These are phyloP conservation scores for Thelonectria blattea DNA, from an alignment of 2,329 filamentous ascomycete species.

Conservation along the genomic window DNA sequence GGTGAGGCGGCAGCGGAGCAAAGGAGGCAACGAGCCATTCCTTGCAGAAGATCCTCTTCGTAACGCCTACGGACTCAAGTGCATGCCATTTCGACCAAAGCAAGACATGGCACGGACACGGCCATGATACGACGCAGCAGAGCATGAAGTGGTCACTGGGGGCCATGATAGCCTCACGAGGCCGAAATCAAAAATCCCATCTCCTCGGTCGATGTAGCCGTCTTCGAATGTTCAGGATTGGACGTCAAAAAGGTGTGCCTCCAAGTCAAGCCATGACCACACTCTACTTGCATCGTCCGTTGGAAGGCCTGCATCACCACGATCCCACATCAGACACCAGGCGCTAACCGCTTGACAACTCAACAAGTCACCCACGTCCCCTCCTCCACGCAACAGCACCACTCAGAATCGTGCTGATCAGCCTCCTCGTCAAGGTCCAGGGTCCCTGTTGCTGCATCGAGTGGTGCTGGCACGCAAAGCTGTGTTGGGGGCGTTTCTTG, in stretches of 20 bases:
- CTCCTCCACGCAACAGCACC: constrained; percentile 23
- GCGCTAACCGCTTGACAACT: constrained; percentile 10
- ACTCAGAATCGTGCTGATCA: constrained; percentile 29
- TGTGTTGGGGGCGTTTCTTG: constrained; percentile 22
- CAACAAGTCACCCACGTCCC: constrained; percentile 5
- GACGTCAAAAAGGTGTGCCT: constrained; percentile 1
- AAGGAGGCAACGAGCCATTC: constrained; percentile 25
- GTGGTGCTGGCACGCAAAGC: constrained; percentile 2
- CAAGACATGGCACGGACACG: neutral
- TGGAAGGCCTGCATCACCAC: neutral
- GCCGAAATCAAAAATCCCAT: constrained; percentile 3
- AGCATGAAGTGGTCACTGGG: neutral
- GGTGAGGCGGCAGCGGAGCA: constrained; percentile 33
- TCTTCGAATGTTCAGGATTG: constrained; percentile 1
- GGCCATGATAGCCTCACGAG: constrained; percentile 13
- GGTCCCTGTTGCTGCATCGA: constrained; percentile 25
- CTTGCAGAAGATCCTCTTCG: constrained; percentile 10
- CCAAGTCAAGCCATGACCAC: constrained; percentile 9
- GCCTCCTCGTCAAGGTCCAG: constrained; percentile 31
- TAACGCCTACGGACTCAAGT: constrained; percentile 8
- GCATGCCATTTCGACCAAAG: constrained; percentile 1
- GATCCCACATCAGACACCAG: constrained; percentile 11
- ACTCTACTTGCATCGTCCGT: constrained; percentile 4
- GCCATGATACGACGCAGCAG: constrained; percentile 4
- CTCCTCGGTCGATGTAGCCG: constrained; percentile 1